Conservation (phyloP, 495 filamentous ascomycete genomes). For the Coniosporium apollinis region DNA sequence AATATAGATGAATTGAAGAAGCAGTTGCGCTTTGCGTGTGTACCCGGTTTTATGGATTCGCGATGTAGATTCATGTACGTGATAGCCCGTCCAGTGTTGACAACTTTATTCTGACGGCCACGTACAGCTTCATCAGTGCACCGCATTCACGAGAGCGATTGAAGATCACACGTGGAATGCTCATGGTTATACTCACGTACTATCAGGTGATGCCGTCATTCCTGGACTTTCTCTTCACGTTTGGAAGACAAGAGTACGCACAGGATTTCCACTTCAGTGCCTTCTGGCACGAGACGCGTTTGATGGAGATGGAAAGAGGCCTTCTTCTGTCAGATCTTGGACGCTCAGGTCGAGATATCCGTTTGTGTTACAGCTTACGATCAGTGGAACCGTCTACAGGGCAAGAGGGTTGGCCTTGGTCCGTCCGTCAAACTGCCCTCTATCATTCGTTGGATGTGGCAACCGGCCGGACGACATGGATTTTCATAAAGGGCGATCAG, state of each 20-base stretch:
- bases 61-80: too few species aligned
- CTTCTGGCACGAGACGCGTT: constrained; percentile 13
- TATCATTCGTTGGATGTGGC: constrained; percentile 31
- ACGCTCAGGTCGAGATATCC: constrained; percentile 24
- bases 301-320: constrained; percentile 7
- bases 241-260: constrained; percentile 23
- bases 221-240: constrained; percentile 27
- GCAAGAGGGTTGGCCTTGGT: constrained; percentile 22
- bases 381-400: constrained; percentile 17
- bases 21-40: too few species aligned
- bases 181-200: constrained; percentile 20
- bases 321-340: constrained; percentile 23
- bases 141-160: constrained; percentile 4
- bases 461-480: constrained; percentile 14
- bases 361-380: constrained; percentile 31
- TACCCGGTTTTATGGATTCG: too few species aligned
- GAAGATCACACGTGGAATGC: constrained; percentile 17
- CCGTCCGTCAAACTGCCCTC: constrained; percentile 24
- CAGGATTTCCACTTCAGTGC: constrained; percentile 20
- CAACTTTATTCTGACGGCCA: too few species aligned
- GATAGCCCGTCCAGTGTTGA: too few species aligned
- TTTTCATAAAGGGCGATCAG: constrained; percentile 11
- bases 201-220: constrained; percentile 31
- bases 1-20: too few species aligned
- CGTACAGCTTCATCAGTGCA: too few species aligned